Percentiles rank a stretch among this genome's conserved stretches.
These are phyloP conservation scores for Teratosphaeria zuluensis DNA, from an alignment of 2,329 filamentous ascomycete species.

Conservation along the genomic window DNA sequence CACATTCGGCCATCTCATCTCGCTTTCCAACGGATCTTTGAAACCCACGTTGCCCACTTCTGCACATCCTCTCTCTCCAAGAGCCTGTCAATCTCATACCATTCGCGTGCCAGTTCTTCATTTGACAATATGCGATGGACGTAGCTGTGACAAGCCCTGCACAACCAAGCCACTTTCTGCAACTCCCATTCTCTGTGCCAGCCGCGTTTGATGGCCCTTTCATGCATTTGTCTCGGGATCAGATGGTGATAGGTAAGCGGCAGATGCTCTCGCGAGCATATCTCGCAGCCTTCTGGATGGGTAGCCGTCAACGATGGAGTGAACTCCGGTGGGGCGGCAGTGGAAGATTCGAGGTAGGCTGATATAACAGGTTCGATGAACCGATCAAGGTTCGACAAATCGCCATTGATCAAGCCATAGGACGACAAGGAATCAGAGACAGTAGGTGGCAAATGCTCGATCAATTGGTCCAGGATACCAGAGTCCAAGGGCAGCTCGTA, in stretches of 20 bases:
- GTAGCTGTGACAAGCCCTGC: conserved; percentile 72
- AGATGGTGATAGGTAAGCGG: conserved; percentile 76
- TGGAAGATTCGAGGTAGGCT: conserved; percentile 50
- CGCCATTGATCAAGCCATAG: conserved; percentile 51
- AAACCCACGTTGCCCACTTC: conserved; percentile 64
- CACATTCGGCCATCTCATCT: conserved; percentile 23
- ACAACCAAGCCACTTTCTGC: conserved; percentile 77
- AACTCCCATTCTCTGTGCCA: conserved; percentile 70
- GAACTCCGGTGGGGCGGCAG: conserved; percentile 55
- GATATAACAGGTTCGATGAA: conserved; percentile 57
- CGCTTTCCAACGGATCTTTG: conserved; percentile 63
- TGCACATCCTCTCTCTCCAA: conserved; percentile 61
- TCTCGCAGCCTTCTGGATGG: conserved; percentile 55
- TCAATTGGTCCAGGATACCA: conserved; percentile 32
- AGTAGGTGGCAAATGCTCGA: conserved; percentile 47
- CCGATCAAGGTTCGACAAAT: conserved; percentile 34
- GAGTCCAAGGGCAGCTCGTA: conserved; percentile 44
- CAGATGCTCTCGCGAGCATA: conserved; percentile 66
- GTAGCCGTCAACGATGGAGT: conserved; percentile 35
- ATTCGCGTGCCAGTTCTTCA: conserved; percentile 66
- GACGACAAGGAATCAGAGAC: conserved; percentile 58
- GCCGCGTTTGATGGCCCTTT: conserved; percentile 63
- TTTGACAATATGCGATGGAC: conserved; percentile 67
- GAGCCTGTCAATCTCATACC: conserved; percentile 63
- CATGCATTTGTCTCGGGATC: conserved; percentile 69